Evolutionary conservation across 805 yeast genomes (phyloP), one percentile per base, ranked within the genome.

Genomic region (Kuraishia borneana): DNA sequence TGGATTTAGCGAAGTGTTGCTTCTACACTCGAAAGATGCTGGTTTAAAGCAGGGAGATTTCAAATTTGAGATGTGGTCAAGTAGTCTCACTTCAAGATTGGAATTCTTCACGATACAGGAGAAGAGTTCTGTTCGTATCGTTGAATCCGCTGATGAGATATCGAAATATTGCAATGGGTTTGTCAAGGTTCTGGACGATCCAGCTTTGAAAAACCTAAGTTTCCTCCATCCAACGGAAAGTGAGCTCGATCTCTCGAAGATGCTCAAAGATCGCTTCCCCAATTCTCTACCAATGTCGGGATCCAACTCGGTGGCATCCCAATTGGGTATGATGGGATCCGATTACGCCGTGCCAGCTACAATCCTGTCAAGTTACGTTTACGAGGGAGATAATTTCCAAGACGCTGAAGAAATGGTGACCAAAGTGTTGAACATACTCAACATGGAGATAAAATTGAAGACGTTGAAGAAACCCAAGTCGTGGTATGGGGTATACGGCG

Each of bases 401-500:
- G 95, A 87, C 51, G 92, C 94, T 6, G 61, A 60, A 29, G 40
- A 49, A 7, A 53, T 80, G 39, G 75, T 82, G 2, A 40, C 41
- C 9, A 51, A 54, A 21, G 50, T 65, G 2, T 42, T 51, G 5
- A 43, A 54, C 4, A 39, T 59, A 14, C 44, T 45, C 28, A 29
- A 42, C 6, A 14, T 36, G 10, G 13, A 16, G 8, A 2, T 27
- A 31, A 9, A 10, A 6, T 27, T 31, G 4, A 30, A 13, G 1
- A 13, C 20, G 4, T 71, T 76, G 69, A 42, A 51, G 7, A 60
- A 61, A 6, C 96, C 97, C 0, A 58, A 65, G 12, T 82, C 95
- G 25, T 88, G 97, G 97, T 51, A 53, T 6, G 85, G 94, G 2
- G 80, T 82, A 0, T 88, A 88, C 47, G 97, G 97, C 2, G 73